Evolutionary conservation across 768 basidiomycete genomes (phyloP).

Genomic region (Pholiota microspora): DNA sequence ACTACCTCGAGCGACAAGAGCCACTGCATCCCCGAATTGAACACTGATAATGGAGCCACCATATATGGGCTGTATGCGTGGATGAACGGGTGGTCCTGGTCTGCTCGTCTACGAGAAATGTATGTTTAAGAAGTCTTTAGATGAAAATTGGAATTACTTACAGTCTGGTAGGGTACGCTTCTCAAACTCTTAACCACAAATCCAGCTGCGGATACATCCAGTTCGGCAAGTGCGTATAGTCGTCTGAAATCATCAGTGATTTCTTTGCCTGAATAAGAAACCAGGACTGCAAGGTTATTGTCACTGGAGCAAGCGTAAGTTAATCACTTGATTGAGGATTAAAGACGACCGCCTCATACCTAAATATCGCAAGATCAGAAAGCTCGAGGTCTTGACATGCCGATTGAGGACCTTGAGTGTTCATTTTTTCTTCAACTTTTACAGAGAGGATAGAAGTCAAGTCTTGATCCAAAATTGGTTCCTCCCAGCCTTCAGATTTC

Average conservation of each 20-base stretch:
- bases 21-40: constrained; percentile 77
- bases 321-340: constrained; percentile 1
- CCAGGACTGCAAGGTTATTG: constrained; percentile 55
- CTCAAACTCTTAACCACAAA: constrained; percentile 50
- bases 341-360: constrained; percentile 14
- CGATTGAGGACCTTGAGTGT: constrained; percentile 31
- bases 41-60: constrained; percentile 58
- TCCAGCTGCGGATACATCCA: constrained; percentile 38
- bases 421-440: constrained; percentile 44
- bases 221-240: constrained; percentile 59
- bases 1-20: constrained; percentile 65
- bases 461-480: constrained; percentile 55
- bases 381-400: constrained; percentile 67
- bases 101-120: constrained; percentile 47
- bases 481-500: constrained; percentile 69
- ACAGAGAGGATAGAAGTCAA: constrained; percentile 45
- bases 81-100: constrained; percentile 70
- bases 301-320: constrained; percentile 29
- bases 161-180: constrained; percentile 75
- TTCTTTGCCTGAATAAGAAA: constrained; percentile 65
- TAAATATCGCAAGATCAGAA: constrained; percentile 56
- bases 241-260: constrained; percentile 52
- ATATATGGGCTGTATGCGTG: constrained; percentile 60
- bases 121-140: background rate
- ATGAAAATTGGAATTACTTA: constrained; percentile 29